phyloP scores from a whole-genome alignment of 2,329 filamentous ascomycete species.

The Fusarium sterilihyphosum region DNA sequence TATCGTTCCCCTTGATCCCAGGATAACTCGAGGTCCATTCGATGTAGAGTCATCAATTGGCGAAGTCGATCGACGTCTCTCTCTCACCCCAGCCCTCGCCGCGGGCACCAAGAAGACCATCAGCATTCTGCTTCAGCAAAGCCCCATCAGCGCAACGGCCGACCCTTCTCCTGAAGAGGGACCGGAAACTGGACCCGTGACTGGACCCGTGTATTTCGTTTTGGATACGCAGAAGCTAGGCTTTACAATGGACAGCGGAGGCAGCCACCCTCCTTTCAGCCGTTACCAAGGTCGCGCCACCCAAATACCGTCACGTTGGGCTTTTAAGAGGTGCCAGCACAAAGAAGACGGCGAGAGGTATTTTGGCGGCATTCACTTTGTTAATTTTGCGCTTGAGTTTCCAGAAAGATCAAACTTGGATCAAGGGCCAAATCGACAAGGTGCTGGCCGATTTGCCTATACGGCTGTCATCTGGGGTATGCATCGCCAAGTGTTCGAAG shows the following conservation, averaged over 20 bases:
- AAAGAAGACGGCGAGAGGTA: not conserved
- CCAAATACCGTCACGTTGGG: constrained; percentile 34
- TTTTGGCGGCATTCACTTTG: constrained; percentile 37
- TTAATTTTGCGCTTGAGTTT: constrained; percentile 6
- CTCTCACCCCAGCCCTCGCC: not conserved
- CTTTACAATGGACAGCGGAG: not conserved
- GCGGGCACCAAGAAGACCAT: constrained; percentile 18
- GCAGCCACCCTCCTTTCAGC: constrained; percentile 27
- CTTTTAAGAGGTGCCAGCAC: constrained; percentile 22
- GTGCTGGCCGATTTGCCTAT: not conserved
- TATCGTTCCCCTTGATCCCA: constrained; percentile 31
- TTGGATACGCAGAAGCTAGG: not conserved
- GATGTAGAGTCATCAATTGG: not conserved
- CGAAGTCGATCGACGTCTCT: not conserved
- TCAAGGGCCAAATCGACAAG: not conserved
- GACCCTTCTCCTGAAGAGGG: not conserved
- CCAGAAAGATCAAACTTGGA: no score
- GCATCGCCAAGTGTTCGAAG: not conserved
- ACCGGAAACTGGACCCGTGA: not conserved
- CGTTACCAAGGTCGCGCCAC: constrained; percentile 19
- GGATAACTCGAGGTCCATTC: not conserved
- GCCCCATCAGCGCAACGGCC: constrained; percentile 19
- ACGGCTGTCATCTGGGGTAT: constrained; percentile 36
- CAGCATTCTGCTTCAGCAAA: constrained; percentile 29
- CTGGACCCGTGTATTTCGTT: constrained; percentile 35